A percentile compares a stretch with the other conserved stretches of the same genome.
These are phyloP conservation scores for Cladophialophora psammophila DNA, from an alignment of 2,329 filamentous ascomycete genomes.

Conservation along the genomic window DNA sequence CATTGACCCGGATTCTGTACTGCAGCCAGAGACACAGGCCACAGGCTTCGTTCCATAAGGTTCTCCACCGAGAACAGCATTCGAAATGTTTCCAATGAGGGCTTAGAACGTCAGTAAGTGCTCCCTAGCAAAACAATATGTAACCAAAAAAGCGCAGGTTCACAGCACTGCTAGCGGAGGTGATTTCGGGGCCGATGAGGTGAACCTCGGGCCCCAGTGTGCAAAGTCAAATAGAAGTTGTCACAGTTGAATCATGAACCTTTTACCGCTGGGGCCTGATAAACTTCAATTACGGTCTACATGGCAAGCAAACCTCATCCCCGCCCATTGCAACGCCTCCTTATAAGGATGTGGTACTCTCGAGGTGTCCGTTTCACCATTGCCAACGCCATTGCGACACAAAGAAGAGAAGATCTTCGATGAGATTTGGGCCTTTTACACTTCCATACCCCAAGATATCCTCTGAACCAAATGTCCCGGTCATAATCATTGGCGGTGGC, in stretches of 20 bases:
- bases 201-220: neutral
- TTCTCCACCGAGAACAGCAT: neutral
- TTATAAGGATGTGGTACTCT: neutral
- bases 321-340: neutral
- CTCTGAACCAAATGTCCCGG: conserved; percentile 25
- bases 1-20: neutral
- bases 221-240: neutral
- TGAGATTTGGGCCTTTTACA: neutral
- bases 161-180: neutral
- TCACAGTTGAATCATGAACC: neutral
- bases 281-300: neutral
- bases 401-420: neutral
- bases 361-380: neutral
- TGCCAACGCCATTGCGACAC: neutral
- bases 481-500: conserved; percentile 56
- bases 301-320: neutral
- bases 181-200: neutral
- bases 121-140: neutral
- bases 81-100: neutral
- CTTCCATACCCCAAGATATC: neutral
- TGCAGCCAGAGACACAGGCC: neutral
- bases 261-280: neutral
- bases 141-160: neutral
- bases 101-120: neutral
- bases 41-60: neutral